These are phyloP conservation scores for Fonsecaea erecta DNA, from an alignment of 2,329 filamentous ascomycete genomes.

Conservation along the genomic window DNA sequence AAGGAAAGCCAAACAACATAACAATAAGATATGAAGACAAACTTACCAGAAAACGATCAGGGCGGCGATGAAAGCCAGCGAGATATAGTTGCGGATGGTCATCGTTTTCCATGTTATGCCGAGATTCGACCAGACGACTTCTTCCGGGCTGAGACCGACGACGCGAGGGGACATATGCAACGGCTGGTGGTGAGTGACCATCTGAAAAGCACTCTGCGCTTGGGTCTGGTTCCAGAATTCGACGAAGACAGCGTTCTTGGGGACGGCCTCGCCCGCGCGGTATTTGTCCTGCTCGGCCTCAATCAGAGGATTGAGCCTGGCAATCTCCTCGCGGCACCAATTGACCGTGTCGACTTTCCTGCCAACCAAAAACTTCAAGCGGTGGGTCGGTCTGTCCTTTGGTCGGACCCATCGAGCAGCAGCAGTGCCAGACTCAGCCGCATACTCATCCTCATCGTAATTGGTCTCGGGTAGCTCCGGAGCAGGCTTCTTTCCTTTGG, in stretches of 20 bases:
- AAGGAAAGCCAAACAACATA: not conserved
- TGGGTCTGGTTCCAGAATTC: constrained; percentile 83
- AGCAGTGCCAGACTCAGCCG: constrained; percentile 70
- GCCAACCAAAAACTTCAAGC: constrained; percentile 71
- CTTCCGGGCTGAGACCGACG: constrained; percentile 78
- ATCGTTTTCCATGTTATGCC: constrained; percentile 85
- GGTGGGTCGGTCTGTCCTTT: constrained; percentile 78
- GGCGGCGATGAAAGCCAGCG: constrained; percentile 72
- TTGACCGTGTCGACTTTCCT: constrained; percentile 95
- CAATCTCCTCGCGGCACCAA: constrained; percentile 79
- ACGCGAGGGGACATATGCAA: constrained; percentile 85
- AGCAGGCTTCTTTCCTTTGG: constrained; percentile 61
- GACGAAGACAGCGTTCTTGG: constrained; percentile 81
- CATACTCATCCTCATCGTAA: constrained; percentile 56
- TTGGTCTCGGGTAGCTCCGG: constrained; percentile 45
- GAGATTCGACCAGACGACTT: constrained; percentile 87
- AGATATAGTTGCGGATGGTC: constrained; percentile 71
- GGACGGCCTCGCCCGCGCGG: constrained; percentile 65
- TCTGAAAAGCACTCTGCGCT: constrained; percentile 85
- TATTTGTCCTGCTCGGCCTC: constrained; percentile 71
- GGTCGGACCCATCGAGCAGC: constrained; percentile 75
- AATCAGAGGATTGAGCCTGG: constrained; percentile 73
- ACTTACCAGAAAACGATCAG: constrained; percentile 81
- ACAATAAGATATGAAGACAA: not conserved
- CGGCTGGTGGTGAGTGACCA: constrained; percentile 82